phyloP scores from a whole-genome alignment of 768 basidiomycete species.

The Strobilomyces confusus region DNA sequence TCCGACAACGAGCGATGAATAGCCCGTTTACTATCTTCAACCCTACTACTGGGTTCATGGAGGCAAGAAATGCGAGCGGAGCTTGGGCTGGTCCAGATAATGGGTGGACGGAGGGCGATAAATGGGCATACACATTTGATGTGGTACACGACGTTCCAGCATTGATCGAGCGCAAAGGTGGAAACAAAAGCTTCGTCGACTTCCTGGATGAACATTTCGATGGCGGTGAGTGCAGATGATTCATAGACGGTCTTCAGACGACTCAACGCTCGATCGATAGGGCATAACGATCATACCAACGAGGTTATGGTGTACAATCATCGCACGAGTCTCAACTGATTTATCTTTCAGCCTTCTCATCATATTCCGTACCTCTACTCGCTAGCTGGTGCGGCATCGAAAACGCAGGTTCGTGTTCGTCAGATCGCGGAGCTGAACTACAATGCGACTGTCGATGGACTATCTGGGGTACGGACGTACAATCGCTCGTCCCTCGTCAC shows the following conservation, averaged over 20 bases:
- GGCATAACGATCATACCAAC: slow-evolving; percentile 80
- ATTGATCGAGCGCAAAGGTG: slow-evolving; percentile 61
- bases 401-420: slow-evolving; percentile 67
- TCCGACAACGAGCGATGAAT: slow-evolving; percentile 52
- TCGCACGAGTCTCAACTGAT: slow-evolving; percentile 2
- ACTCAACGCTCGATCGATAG: slow-evolving; percentile 29
- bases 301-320: slow-evolving; percentile 38
- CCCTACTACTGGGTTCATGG: slow-evolving; percentile 68
- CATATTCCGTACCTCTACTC: slow-evolving; percentile 84
- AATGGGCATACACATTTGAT: slow-evolving; percentile 76
- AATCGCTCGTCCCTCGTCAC: background rate
- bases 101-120: slow-evolving; percentile 83
- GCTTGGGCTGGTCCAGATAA: slow-evolving; percentile 66
- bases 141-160: slow-evolving; percentile 68
- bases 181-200: slow-evolving; percentile 57
- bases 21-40: slow-evolving; percentile 69
- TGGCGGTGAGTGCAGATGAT: slow-evolving; percentile 33
- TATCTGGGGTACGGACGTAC: slow-evolving; percentile 56
- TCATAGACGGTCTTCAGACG: background rate
- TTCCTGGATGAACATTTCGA: slow-evolving; percentile 60
- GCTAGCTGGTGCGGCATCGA: slow-evolving; percentile 65
- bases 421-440: slow-evolving; percentile 63
- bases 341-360: slow-evolving; percentile 62
- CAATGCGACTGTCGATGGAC: slow-evolving; percentile 61
- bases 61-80: slow-evolving; percentile 66